phyloP scores from a whole-genome alignment of 1,284 basidiomycete genomes.

The Apiotrichum laibachii region DNA sequence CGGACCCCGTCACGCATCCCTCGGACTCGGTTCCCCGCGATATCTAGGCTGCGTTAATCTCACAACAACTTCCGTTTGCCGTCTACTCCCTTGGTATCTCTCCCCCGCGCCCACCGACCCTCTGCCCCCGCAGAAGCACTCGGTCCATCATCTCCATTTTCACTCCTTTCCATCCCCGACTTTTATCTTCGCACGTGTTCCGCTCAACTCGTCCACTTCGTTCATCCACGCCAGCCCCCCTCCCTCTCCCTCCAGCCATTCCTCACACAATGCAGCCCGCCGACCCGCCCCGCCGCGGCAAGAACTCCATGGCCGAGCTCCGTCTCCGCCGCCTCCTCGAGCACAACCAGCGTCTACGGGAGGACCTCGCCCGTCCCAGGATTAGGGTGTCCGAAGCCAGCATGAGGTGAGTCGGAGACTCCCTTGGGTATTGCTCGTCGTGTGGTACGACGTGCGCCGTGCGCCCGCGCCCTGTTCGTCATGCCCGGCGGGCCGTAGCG shows the following conservation, averaged over 20 bases:
- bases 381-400: slow-evolving; percentile 88
- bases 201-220: neutral
- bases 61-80: too few species aligned
- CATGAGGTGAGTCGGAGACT: slow-evolving; percentile 62
- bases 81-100: too few species aligned
- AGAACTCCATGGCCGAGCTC: slow-evolving; percentile 81
- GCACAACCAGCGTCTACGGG: slow-evolving; percentile 85
- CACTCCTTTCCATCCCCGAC: neutral
- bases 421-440: too few species aligned
- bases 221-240: neutral
- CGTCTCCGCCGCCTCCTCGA: slow-evolving; percentile 89
- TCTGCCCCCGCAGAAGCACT: too few species aligned
- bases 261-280: slow-evolving; percentile 6
- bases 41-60: too few species aligned
- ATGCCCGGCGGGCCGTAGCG: neutral
- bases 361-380: slow-evolving; percentile 83
- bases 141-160: neutral
- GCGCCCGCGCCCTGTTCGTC: too few species aligned
- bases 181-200: too few species aligned
- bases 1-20: too few species aligned
- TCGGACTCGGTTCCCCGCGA: too few species aligned
- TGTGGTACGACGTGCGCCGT: too few species aligned
- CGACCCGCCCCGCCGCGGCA: slow-evolving; percentile 22
- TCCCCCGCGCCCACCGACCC: too few species aligned
- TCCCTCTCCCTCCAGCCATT: neutral